These are phyloP conservation scores for Schizophyllum commune DNA, from an alignment of 1,284 basidiomycete species.

Conservation along the genomic window DNA sequence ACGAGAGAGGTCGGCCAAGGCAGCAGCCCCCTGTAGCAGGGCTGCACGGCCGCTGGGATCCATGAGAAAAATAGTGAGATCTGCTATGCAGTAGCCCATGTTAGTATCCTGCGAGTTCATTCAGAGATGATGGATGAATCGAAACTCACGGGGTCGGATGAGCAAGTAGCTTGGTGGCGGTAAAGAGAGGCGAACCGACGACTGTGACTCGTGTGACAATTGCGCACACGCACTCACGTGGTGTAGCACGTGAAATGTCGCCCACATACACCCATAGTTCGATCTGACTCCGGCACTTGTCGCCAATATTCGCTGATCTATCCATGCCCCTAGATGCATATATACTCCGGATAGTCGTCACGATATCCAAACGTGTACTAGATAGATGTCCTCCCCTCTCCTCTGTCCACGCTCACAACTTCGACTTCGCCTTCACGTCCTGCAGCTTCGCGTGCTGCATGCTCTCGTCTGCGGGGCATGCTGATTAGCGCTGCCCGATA, in stretches of 20 bases:
- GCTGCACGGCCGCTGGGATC: background rate
- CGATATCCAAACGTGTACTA: background rate
- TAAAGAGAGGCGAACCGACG: too few relatives aligned
- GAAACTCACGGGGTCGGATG: too few relatives aligned
- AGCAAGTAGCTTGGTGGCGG: too few relatives aligned
- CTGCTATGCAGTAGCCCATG: background rate
- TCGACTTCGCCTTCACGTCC: constrained; percentile 42
- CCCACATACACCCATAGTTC: too few relatives aligned
- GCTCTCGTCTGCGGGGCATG: constrained; percentile 27
- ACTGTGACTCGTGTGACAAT: too few relatives aligned
- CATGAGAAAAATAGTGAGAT: background rate
- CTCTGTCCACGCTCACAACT: constrained; percentile 28
- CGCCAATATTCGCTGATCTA: too few relatives aligned
- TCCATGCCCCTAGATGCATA: background rate
- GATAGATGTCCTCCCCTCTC: background rate
- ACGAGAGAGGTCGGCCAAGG: background rate
- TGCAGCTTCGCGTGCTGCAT: constrained; percentile 47
- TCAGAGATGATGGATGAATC: background rate
- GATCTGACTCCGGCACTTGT: too few relatives aligned
- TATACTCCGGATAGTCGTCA: background rate
- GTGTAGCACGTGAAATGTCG: too few relatives aligned
- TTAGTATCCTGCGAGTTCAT: background rate
- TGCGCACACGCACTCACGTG: too few relatives aligned
- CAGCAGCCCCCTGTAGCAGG: background rate
- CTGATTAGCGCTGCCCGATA: background rate